Percentiles rank a stretch among this genome's conserved stretches.
Evolutionary conservation across 352 stramenopile genomes (phyloP).

Genomic region (Globisporangium cederbergense): DNA sequence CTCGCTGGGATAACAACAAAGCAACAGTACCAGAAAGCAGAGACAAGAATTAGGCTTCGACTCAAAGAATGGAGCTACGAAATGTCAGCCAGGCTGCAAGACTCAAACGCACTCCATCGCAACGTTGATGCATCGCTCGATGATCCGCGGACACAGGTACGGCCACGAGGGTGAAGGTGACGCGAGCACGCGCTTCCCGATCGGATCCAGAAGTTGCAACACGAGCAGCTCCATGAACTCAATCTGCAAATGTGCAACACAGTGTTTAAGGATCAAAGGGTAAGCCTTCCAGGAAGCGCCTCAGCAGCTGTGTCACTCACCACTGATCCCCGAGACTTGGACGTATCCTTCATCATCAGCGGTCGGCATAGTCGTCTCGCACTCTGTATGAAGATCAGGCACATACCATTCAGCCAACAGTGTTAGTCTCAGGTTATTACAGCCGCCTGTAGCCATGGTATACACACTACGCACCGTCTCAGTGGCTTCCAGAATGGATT

Average conservation of each 20-base stretch:
- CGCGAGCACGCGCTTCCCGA: slow-evolving; percentile 37
- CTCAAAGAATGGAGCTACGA: no score
- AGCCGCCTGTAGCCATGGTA: no score
- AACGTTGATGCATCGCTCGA: slow-evolving; percentile 58
- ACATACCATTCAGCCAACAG: background rate
- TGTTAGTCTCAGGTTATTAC: background rate
- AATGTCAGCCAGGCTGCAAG: no score
- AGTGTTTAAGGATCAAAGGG: no score
- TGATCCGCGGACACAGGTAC: slow-evolving; percentile 45
- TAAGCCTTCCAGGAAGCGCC: no score
- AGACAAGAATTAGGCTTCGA: background rate
- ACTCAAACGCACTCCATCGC: slow-evolving; percentile 40
- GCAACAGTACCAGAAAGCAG: background rate
- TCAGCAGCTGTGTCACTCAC: slow-evolving; percentile 1
- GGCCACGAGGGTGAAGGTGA: slow-evolving; percentile 35
- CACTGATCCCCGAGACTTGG: slow-evolving; percentile 16
- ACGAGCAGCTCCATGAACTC: slow-evolving; percentile 54
- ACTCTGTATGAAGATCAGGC: background rate
- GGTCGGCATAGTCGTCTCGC: slow-evolving; percentile 14
- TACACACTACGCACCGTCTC: slow-evolving; percentile 21
- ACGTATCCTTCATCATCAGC: slow-evolving; percentile 4
- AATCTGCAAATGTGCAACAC: slow-evolving; percentile 20
- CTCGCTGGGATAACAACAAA: slow-evolving; percentile 21
- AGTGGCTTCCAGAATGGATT: slow-evolving; percentile 46
- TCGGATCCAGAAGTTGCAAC: slow-evolving; percentile 41